Percentiles rank a stretch among this genome's conserved stretches.
phyloP scores from a whole-genome alignment of 306 rosid species.

The Trifolium pratense region DNA sequence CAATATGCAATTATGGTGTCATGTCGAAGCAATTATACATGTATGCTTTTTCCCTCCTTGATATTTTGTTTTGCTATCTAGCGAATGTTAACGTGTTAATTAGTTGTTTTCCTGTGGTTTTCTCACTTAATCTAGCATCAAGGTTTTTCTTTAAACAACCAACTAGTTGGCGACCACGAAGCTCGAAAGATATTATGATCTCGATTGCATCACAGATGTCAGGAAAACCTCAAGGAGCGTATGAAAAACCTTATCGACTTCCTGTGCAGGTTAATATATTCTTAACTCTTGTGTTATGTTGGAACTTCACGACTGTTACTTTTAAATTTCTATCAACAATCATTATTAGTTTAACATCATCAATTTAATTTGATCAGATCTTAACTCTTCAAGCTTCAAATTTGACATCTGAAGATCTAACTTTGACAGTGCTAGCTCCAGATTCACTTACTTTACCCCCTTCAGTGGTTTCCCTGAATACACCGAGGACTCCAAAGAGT shows the following conservation, averaged over 20 bases:
- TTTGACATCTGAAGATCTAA: slow-evolving; percentile 87
- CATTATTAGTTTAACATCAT: slow-evolving; percentile 37
- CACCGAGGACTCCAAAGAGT: slow-evolving; percentile 76
- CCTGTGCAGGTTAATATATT: slow-evolving; percentile 76
- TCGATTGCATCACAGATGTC: slow-evolving; percentile 77
- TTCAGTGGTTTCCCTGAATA: slow-evolving; percentile 70
- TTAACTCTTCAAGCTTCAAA: slow-evolving; percentile 95
- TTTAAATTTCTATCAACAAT: slow-evolving; percentile 6
- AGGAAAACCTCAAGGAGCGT: slow-evolving; percentile 53
- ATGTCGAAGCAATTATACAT: slow-evolving; percentile 89
- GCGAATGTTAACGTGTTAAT: slow-evolving; percentile 35
- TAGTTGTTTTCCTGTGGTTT: slow-evolving; percentile 30
- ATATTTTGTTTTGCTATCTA: slow-evolving; percentile 33
- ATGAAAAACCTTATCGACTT: slow-evolving; percentile 61
- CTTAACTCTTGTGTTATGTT: slow-evolving; percentile 20
- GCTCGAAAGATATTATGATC: slow-evolving; percentile 83
- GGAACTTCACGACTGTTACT: background rate
- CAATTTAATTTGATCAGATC: slow-evolving; percentile 67
- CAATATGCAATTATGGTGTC: slow-evolving; percentile 91
- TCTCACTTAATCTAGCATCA: slow-evolving; percentile 59
- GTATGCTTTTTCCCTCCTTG: slow-evolving; percentile 46
- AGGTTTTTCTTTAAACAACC: slow-evolving; percentile 87
- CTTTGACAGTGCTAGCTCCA: slow-evolving; percentile 88
- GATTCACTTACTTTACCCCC: slow-evolving; percentile 74
- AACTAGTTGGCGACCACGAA: slow-evolving; percentile 80